phyloP scores from a whole-genome alignment of 345 rosid genomes.

The Melastoma malabathricum region DNA sequence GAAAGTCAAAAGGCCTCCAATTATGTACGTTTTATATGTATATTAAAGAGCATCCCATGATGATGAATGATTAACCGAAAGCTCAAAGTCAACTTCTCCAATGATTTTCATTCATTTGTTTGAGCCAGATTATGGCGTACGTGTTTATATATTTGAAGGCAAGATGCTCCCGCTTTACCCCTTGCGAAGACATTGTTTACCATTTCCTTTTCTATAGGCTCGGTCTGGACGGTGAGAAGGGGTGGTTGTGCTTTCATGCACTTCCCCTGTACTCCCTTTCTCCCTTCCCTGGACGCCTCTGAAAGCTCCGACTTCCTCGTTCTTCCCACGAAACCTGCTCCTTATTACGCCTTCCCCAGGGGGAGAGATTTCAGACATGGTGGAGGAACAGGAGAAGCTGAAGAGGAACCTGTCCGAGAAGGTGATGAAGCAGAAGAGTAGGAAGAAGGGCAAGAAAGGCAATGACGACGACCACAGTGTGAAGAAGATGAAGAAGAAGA shows the following conservation, averaged over 20 bases:
- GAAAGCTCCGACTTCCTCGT: constrained; percentile 15
- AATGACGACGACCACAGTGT: constrained; percentile 10
- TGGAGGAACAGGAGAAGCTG: constrained; percentile 1
- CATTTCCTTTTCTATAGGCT: neutral
- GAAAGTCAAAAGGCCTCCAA: no score
- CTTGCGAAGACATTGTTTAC: neutral
- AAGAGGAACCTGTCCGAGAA: constrained; percentile 8
- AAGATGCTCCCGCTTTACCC: neutral
- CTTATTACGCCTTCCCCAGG: constrained; percentile 35
- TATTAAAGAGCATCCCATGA: no score
- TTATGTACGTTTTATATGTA: no score
- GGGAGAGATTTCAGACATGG: neutral
- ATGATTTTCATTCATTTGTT: no score
- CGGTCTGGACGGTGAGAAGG: constrained; percentile 1
- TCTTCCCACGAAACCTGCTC: constrained; percentile 30
- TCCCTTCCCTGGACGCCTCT: constrained; percentile 6
- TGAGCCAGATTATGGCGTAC: no score
- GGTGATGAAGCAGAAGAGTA: constrained; percentile 15
- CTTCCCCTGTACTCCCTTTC: neutral
- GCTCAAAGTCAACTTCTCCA: no score
- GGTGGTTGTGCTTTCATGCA: neutral
- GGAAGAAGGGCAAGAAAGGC: constrained; percentile 6
- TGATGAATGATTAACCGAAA: no score
- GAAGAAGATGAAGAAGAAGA: constrained; percentile 17
- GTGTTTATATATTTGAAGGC: no score